Evolutionary conservation across 2,329 filamentous ascomycete species (phyloP), one percentile per base, ranked within the genome.

Genomic region (Colletotrichum endophyticum): DNA sequence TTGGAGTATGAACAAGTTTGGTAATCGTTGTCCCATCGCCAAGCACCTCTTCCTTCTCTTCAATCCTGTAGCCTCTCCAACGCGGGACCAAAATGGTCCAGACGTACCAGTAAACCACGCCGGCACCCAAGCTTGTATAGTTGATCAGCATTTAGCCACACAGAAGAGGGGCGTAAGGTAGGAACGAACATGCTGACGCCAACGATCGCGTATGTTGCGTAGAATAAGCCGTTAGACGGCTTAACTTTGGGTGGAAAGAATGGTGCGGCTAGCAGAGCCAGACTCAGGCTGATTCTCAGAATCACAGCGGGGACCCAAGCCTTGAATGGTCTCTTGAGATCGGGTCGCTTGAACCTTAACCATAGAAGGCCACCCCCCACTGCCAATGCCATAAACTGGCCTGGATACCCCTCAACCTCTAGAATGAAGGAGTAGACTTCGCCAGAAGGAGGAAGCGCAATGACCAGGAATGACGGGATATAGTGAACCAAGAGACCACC

Each of bases 381-480:
- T 0, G 91, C 90, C 2, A 94, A 81, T 0, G 88, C 88, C 72
- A 93, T 89, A 16, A 95, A 85, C 74, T 94, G 91, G 0, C 87
- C 91, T 0, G 93, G 90, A 78, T 95, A 95, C 0, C 91, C 92
- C 80, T 95, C 93, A 0, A 95, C 91, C 63, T 95, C 93, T 0
- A 95, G 85, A 32, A 95, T 95, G 79, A 95, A 94, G 12, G 91
- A 92, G 83, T 95, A 95, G 0, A 94, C 91, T 63, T 93, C 90
- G 5, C 88, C 87, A 0, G 92, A 91, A 0, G 93, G 92, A 0
- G 93, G 93, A 0, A 94, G 85, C 1, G 88, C 83, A 66, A 95
- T 94, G 5, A 95, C 92, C 2, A 95, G 84, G 1, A 94, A 79
- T 0, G 93, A 94, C 0, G 93, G 93, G 34, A 95, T 87, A 79